phyloP scores from a whole-genome alignment of 1,284 basidiomycete genomes.

The Rhodotorula mucilaginosa region DNA sequence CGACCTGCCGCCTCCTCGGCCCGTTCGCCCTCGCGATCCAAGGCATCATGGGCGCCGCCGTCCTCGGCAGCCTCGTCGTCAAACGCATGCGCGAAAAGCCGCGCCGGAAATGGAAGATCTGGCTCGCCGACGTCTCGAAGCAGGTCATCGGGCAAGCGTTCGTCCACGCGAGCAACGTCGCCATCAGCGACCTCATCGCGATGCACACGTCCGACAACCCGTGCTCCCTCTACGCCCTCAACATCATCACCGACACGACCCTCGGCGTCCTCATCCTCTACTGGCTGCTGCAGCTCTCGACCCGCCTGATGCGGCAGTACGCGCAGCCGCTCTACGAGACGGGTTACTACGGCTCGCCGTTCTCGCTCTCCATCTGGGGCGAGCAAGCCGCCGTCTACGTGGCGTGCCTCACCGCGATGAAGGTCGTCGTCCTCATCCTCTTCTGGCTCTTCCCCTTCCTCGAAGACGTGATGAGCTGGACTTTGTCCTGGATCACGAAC shows the following conservation, averaged over 20 bases:
- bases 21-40: conserved; percentile 48
- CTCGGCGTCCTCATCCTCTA: conserved; percentile 85
- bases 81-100: conserved; percentile 83
- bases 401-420: conserved; percentile 80
- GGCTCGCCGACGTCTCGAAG: conserved; percentile 87
- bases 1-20: conserved; percentile 52
- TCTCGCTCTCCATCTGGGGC: conserved; percentile 48
- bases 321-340: conserved; percentile 74
- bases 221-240: conserved; percentile 83
- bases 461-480: conserved; percentile 57
- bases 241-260: conserved; percentile 91
- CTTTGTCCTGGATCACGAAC: conserved; percentile 70
- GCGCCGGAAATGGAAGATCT: conserved; percentile 87
- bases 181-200: conserved; percentile 62
- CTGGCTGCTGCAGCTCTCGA: conserved; percentile 67
- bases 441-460: conserved; percentile 56
- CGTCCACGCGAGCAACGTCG: conserved; percentile 80
- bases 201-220: conserved; percentile 65
- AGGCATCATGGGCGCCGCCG: conserved; percentile 79
- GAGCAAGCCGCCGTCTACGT: conserved; percentile 81
- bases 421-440: conserved; percentile 73
- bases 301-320: conserved; percentile 64
- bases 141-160: conserved; percentile 89
- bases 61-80: conserved; percentile 77
- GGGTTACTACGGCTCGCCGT: conserved; percentile 81